A percentile compares a stretch with the other conserved stretches of the same genome.
These are phyloP conservation scores for Tieghemiomyces parasiticus DNA, from an alignment of 192 early-diverging fungal species.

Conservation along the genomic window DNA sequence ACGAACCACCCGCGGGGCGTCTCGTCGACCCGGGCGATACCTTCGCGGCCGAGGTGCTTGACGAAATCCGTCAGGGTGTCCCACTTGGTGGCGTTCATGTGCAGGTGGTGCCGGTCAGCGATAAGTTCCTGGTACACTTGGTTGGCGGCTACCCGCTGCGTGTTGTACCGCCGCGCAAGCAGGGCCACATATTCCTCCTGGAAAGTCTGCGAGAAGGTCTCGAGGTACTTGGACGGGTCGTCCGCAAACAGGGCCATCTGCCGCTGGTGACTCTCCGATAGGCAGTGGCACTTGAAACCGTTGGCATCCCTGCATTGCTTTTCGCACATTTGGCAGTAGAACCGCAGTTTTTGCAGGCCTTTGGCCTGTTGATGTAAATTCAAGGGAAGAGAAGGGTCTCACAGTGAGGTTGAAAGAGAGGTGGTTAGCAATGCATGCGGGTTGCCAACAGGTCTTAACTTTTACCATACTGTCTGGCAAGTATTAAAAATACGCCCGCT, in stretches of 20 bases:
- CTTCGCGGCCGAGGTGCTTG: slow-evolving; percentile 71
- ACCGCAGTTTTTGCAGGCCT: slow-evolving; percentile 75
- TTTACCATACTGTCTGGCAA: too few species aligned
- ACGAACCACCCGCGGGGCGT: slow-evolving; percentile 83
- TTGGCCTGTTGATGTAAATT: slow-evolving; percentile 35
- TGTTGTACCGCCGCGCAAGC: slow-evolving; percentile 65
- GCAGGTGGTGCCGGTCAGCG: slow-evolving; percentile 74
- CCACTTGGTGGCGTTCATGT: slow-evolving; percentile 96
- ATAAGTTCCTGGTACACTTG: slow-evolving; percentile 96
- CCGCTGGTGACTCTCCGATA: slow-evolving; percentile 78
- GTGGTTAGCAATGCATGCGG: not conserved
- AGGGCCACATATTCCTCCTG: slow-evolving; percentile 68
- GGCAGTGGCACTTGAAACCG: slow-evolving; percentile 88
- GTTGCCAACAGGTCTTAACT: not conserved
- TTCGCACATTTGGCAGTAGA: slow-evolving; percentile 92
- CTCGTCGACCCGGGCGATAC: slow-evolving; percentile 74
- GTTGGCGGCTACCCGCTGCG: slow-evolving; percentile 77
- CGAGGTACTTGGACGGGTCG: slow-evolving; percentile 55
- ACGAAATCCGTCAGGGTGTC: slow-evolving; percentile 76
- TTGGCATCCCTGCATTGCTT: slow-evolving; percentile 86
- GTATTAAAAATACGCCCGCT: too few species aligned
- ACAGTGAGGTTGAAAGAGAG: not conserved
- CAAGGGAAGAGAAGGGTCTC: not conserved
- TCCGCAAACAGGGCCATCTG: slow-evolving; percentile 83
- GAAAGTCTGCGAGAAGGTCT: slow-evolving; percentile 69